A percentile compares a stretch with the other conserved stretches of the same genome.
Conservation (phyloP, 495 filamentous ascomycete genomes). For the Saxophila tyrrhenica region DNA sequence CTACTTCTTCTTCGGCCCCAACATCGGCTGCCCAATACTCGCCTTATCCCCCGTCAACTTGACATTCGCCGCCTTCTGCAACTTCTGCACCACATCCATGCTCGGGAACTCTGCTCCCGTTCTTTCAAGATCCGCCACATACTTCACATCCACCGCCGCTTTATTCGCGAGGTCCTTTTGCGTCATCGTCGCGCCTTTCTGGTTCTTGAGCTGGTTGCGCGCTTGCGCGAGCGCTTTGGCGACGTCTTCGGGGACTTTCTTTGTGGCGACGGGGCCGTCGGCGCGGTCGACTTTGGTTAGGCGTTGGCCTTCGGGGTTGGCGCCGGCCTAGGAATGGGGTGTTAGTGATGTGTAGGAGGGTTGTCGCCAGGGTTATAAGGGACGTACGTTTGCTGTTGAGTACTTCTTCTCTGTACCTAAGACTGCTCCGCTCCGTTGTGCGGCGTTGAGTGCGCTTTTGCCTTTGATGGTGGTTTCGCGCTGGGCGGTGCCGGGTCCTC, state of each 20-base stretch:
- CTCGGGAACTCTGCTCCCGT: conserved; percentile 19
- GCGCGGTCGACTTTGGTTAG: conserved; percentile 95
- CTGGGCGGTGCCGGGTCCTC: conserved; percentile 45
- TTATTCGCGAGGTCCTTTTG: conserved; percentile 94
- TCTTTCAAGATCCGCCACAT: conserved; percentile 77
- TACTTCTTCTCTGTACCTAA: conserved; percentile 92
- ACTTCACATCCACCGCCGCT: conserved; percentile 72
- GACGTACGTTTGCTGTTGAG: conserved; percentile 65
- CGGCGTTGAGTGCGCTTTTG: conserved; percentile 75
- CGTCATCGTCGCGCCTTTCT: conserved; percentile 66
- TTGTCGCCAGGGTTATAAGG: too few relatives aligned
- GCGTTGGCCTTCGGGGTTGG: conserved; percentile 69
- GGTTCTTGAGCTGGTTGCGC: conserved; percentile 45
- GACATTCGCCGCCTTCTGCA: conserved; percentile 23
- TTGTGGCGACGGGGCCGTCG: conserved; percentile 95
- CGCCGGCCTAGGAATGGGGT: conserved; percentile 7
- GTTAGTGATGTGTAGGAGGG: background rate
- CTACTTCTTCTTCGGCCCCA: conserved; percentile 21
- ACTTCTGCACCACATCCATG: conserved; percentile 19
- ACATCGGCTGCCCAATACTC: conserved; percentile 17
- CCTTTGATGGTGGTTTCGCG: conserved; percentile 84
- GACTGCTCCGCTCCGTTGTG: conserved; percentile 63
- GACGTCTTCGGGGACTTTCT: conserved; percentile 70
- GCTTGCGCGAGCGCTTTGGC: conserved; percentile 69
- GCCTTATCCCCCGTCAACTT: conserved; percentile 15